Percentiles rank a stretch among this genome's conserved stretches.
These are phyloP conservation scores for Diplodia seriata DNA, from an alignment of 2,329 filamentous ascomycete species.

Conservation along the genomic window DNA sequence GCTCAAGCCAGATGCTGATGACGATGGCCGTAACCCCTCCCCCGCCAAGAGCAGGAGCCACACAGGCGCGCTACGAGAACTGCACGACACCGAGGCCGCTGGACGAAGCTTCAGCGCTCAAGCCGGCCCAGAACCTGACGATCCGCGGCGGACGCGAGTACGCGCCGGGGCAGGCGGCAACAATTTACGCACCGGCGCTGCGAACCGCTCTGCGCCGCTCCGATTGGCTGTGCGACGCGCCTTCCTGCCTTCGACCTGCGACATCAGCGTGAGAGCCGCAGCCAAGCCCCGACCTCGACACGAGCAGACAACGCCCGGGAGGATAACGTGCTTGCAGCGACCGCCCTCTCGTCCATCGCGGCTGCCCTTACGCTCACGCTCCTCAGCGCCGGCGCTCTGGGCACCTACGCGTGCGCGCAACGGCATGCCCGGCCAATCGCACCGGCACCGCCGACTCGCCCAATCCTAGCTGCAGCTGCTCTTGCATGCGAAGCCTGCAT, in stretches of 20 bases:
- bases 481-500: slow-evolving; percentile 30
- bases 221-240: slow-evolving; percentile 12
- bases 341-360: neutral
- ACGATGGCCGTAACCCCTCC: slow-evolving; percentile 24
- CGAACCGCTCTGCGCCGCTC: slow-evolving; percentile 8
- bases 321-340: slow-evolving; percentile 11
- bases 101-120: neutral
- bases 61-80: slow-evolving; percentile 10
- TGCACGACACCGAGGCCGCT: slow-evolving; percentile 20
- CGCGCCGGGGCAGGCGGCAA: slow-evolving; percentile 8
- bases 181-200: slow-evolving; percentile 13
- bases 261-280: slow-evolving; percentile 25
- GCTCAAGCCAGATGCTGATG: slow-evolving; percentile 5
- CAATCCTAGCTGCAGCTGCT: slow-evolving; percentile 29
- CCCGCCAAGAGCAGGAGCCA: slow-evolving; percentile 27
- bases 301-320: neutral
- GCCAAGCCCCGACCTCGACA: slow-evolving; percentile 20
- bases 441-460: slow-evolving; percentile 15
- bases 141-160: neutral
- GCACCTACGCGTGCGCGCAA: slow-evolving; percentile 13
- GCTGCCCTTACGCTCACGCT: too few relatives aligned
- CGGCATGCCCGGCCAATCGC: slow-evolving; percentile 22
- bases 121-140: slow-evolving; percentile 27
- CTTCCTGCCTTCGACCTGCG: neutral
- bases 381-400: slow-evolving; percentile 13